Evolutionary conservation across 1,284 basidiomycete genomes (phyloP).

Genomic region (Meira miltonrushii): DNA sequence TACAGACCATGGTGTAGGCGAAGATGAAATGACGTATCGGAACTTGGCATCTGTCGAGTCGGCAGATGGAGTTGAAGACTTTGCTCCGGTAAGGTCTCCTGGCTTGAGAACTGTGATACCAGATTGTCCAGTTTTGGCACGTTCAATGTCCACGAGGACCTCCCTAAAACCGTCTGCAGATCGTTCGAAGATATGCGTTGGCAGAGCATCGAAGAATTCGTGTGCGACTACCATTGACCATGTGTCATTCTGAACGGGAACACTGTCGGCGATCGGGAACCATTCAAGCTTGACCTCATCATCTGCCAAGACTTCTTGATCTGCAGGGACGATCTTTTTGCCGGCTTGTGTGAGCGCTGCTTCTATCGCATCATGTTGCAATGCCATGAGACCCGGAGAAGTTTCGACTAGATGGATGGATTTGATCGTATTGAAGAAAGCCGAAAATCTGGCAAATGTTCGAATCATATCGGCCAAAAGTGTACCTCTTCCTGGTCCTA

Average conservation of each 20-base stretch:
- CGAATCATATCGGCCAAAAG: slow-evolving; percentile 84
- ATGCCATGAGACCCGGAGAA: slow-evolving; percentile 37
- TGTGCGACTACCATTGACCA: slow-evolving; percentile 90
- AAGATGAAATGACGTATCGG: slow-evolving; percentile 65
- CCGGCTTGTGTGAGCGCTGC: slow-evolving; percentile 23
- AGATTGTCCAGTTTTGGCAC: slow-evolving; percentile 2
- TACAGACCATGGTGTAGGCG: slow-evolving; percentile 63
- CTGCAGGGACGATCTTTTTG: slow-evolving; percentile 27
- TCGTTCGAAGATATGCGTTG: slow-evolving; percentile 75
- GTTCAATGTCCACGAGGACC: slow-evolving; percentile 65
- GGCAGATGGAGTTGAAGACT: slow-evolving; percentile 17
- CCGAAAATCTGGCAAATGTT: slow-evolving; percentile 41
- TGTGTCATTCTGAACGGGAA: slow-evolving; percentile 56
- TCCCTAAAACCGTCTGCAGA: slow-evolving; percentile 72
- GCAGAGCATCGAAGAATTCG: slow-evolving; percentile 96
- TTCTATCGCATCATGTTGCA: slow-evolving; percentile 30
- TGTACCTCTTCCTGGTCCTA: slow-evolving; percentile 91
- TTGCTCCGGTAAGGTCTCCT: slow-evolving; percentile 15
- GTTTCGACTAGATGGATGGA: slow-evolving; percentile 48
- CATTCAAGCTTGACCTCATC: slow-evolving; percentile 60
- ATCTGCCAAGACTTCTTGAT: slow-evolving; percentile 18
- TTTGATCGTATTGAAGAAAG: slow-evolving; percentile 23
- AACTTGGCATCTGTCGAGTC: slow-evolving; percentile 47
- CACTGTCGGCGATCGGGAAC: slow-evolving; percentile 69
- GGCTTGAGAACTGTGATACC: slow-evolving; percentile 27